phyloP scores from a whole-genome alignment of 192 early-diverging fungal species.

The Rhizophagus prolifer region DNA sequence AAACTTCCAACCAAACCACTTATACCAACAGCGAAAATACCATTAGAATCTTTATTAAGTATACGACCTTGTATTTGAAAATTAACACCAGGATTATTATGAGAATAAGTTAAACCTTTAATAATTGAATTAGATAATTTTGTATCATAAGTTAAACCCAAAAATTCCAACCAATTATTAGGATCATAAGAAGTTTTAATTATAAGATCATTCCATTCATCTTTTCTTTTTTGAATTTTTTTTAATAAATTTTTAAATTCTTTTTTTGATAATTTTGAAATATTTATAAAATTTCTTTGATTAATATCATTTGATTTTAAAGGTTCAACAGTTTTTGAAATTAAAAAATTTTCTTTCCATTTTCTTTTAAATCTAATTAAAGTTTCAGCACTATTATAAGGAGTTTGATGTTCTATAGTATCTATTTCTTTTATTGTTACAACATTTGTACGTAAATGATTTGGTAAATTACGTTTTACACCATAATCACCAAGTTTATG shows the following conservation, averaged over 20 bases:
- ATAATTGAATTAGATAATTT: background rate
- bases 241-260: slow-evolving; percentile 65
- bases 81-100: slow-evolving; percentile 40
- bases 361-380: slow-evolving; percentile 56
- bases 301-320: slow-evolving; percentile 32
- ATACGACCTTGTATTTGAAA: slow-evolving; percentile 65
- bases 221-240: slow-evolving; percentile 49
- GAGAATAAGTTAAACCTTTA: slow-evolving; percentile 31
- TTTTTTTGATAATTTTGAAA: slow-evolving; percentile 53
- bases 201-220: slow-evolving; percentile 33
- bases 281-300: slow-evolving; percentile 45
- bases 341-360: slow-evolving; percentile 76
- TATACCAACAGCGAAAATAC: slow-evolving; percentile 58
- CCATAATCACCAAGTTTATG: slow-evolving; percentile 70
- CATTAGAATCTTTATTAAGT: slow-evolving; percentile 42
- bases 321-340: slow-evolving; percentile 53
- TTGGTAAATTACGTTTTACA: slow-evolving; percentile 70
- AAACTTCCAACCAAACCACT: slow-evolving; percentile 61
- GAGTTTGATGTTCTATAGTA: slow-evolving; percentile 69
- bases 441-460: slow-evolving; percentile 56
- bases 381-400: slow-evolving; percentile 61
- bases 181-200: slow-evolving; percentile 21
- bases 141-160: slow-evolving; percentile 38
- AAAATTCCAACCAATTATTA: slow-evolving; percentile 42
- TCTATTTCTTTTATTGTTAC: slow-evolving; percentile 61